These are phyloP conservation scores for Pseudogymnoascus sp. DNA, from an alignment of 2,329 filamentous ascomycete species.

Conservation along the genomic window DNA sequence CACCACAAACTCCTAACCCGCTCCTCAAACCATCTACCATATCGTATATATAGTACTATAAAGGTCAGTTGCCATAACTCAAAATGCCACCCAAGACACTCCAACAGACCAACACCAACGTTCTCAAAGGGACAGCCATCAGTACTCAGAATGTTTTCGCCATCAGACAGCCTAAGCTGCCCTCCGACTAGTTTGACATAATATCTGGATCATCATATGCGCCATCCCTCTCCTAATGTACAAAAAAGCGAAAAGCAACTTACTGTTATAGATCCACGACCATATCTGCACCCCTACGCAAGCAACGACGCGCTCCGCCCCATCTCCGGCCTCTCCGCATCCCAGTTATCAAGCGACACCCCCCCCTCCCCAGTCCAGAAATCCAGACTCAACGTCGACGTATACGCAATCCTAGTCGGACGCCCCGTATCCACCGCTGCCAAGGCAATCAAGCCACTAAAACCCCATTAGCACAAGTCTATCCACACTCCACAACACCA, in stretches of 20 bases:
- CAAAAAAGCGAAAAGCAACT: not conserved
- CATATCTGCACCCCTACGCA: not conserved
- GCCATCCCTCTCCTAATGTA: not conserved
- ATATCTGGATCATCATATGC: conserved; percentile 7
- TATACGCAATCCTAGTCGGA: not conserved
- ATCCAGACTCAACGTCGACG: not conserved
- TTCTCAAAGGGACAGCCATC: not conserved
- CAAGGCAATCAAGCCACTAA: not conserved
- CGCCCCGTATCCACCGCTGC: not conserved
- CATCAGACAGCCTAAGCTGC: not conserved
- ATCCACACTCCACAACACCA: no score
- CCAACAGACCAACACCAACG: not conserved
- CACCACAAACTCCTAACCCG: not conserved
- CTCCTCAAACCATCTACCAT: not conserved
- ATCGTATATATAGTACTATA: not conserved
- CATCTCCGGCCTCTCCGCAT: not conserved
- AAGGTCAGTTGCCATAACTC: not conserved
- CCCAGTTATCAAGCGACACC: not conserved
- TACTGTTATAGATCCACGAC: not conserved
- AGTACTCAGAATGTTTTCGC: not conserved
- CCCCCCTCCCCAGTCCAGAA: not conserved
- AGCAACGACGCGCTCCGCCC: not conserved
- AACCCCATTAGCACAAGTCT: not conserved
- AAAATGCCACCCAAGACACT: not conserved
- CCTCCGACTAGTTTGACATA: conserved; percentile 5